A percentile compares a stretch with the other conserved stretches of the same genome.
phyloP scores from a whole-genome alignment of 2,329 filamentous ascomycete species.

The Phyllosticta citriasiana region DNA sequence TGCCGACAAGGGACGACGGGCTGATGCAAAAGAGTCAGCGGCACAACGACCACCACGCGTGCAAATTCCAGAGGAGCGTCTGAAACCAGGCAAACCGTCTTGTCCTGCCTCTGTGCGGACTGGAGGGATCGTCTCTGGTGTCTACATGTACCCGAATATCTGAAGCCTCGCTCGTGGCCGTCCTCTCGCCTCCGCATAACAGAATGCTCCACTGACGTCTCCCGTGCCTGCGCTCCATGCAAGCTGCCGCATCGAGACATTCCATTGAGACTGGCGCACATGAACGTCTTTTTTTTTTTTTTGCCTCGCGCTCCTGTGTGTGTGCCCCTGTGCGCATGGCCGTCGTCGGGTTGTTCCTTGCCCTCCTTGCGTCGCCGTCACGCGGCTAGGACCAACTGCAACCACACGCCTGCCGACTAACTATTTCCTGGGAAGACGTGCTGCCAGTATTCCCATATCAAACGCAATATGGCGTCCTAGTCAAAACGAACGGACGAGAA shows the following conservation, averaged over 20 bases:
- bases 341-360: not conserved
- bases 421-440: not conserved
- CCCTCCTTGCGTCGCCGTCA: not conserved
- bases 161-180: not conserved
- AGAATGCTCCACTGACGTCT: not conserved
- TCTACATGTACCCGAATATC: not conserved
- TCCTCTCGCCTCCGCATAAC: not conserved
- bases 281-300: not conserved
- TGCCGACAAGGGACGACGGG: not conserved
- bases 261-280: not conserved
- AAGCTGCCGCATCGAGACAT: not conserved
- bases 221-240: not conserved
- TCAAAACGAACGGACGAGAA: not conserved
- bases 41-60: not conserved
- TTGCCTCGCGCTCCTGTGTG: not conserved
- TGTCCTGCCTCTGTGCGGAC: not conserved
- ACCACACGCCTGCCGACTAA: not conserved
- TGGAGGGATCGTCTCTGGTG: not conserved
- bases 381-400: not conserved
- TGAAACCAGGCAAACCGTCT: not conserved
- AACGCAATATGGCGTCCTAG: not conserved
- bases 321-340: not conserved
- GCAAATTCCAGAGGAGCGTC: not conserved
- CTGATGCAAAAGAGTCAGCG: not conserved
- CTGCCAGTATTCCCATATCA: not conserved